Percentiles rank a stretch among this genome's conserved stretches.
Conservation (phyloP, 306 rosid species). For the Casuarina cunninghamiana region DNA sequence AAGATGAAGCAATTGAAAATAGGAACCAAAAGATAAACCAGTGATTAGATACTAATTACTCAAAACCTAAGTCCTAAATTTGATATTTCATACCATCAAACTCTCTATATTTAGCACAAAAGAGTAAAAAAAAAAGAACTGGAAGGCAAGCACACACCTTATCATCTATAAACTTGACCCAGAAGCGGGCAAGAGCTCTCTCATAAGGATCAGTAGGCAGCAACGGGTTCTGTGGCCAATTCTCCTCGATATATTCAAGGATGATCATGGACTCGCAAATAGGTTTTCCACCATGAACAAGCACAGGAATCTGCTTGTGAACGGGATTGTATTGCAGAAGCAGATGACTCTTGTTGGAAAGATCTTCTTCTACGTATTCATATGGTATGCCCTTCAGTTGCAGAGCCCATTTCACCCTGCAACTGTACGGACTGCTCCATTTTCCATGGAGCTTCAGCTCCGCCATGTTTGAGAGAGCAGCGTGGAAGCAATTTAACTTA, state of each 20-base stretch:
- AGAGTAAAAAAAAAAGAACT: no score
- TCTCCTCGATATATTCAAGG: slow-evolving; percentile 51
- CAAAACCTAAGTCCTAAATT: no score
- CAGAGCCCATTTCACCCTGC: slow-evolving; percentile 53
- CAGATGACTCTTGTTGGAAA: slow-evolving; percentile 39
- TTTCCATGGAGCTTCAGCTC: slow-evolving; percentile 48
- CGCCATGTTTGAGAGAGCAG: slow-evolving; percentile 6
- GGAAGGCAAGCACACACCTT: slow-evolving; percentile 17
- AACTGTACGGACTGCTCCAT: slow-evolving; percentile 50
- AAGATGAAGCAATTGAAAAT: no score
- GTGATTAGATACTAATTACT: no score
- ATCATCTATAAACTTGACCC: slow-evolving; percentile 40
- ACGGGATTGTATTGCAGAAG: slow-evolving; percentile 29
- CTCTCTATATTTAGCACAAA: no score
- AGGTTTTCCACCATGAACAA: slow-evolving; percentile 54
- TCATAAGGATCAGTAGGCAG: slow-evolving; percentile 43
- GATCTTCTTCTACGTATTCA: slow-evolving; percentile 54
- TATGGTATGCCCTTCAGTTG: slow-evolving; percentile 49
- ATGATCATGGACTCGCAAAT: slow-evolving; percentile 52
- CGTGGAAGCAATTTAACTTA: no score
- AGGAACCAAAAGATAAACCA: no score
- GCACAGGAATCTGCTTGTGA: slow-evolving; percentile 41
- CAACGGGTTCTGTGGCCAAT: slow-evolving; percentile 45
- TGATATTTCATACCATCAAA: no score
- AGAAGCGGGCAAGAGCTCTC: slow-evolving; percentile 53